phyloP scores from a whole-genome alignment of 148 eudicot species.

The Talinum fruticosum region DNA sequence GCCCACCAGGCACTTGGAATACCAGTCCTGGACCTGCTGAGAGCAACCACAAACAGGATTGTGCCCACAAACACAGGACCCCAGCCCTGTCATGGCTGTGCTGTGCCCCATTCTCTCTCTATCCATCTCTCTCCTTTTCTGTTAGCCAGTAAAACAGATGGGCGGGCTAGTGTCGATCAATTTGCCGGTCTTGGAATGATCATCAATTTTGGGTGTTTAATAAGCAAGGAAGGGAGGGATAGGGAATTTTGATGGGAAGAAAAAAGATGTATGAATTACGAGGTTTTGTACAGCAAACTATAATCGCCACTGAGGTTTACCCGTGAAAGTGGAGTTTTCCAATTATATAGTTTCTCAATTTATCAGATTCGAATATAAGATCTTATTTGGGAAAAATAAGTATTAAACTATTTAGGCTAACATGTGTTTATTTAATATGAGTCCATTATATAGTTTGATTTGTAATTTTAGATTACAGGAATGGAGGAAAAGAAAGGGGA shows the following conservation, averaged over 20 bases:
- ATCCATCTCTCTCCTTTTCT: not conserved
- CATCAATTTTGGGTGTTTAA: constrained; percentile 6
- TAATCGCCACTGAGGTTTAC: no score
- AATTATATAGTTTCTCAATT: no score
- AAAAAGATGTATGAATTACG: constrained; percentile 29
- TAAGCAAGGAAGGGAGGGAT: constrained; percentile 6
- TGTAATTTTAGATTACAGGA: no score
- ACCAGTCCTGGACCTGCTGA: constrained; percentile 62
- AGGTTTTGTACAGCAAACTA: constrained; percentile 24
- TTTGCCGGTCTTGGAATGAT: not conserved
- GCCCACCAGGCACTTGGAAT: constrained; percentile 49
- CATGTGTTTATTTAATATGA: no score
- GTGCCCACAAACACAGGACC: constrained; percentile 43
- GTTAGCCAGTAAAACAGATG: not conserved
- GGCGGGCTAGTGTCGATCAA: not conserved
- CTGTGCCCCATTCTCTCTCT: constrained; percentile 24
- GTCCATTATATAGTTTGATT: no score
- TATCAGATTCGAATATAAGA: no score
- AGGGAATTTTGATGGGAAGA: constrained; percentile 26
- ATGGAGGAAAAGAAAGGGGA: no score
- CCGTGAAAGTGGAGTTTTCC: no score
- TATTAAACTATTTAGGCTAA: no score
- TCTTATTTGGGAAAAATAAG: no score
- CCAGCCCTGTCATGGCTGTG: constrained; percentile 40
- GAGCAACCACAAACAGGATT: constrained; percentile 44